Base-by-base conservation (phyloP, 108 stramenopile species). In the Parietichytrium sp. region DNA sequence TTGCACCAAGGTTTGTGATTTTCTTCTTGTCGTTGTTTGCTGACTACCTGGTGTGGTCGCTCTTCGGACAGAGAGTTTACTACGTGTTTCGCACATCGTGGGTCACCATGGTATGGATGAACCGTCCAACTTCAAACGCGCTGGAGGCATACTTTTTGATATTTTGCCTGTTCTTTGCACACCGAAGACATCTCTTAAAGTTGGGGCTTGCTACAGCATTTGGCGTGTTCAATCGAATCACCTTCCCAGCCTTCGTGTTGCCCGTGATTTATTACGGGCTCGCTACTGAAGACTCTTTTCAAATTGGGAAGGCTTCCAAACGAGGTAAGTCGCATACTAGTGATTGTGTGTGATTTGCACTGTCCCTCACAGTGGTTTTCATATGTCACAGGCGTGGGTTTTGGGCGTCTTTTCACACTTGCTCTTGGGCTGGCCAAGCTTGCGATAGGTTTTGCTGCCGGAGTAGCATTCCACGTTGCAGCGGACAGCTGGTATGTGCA, bases 11-110 rank as follows among this genome's bases (percentile, higher is more conserved):
- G 23, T n/a, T 72, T 10, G 36, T 72, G 23, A 25, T 72, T 6
- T 72, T 72, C 25, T 33, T 33, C 10, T 23, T 72, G 23, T 72
- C 61, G 38, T 42, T 72, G 38, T n/a, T 72, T 72, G 61, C 61
- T 10, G 61, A 72, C 20, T 45, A 42, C 38, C 45, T 33, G 23
- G 61, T 72, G 10, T 42, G 42, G 6, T 42, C 38, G 6, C 16
- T 72, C 29, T 72, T 72, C 1, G 61, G 61, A 16, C 20, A 36
- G 33, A 33, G 61, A 16, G 45, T 42, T 33, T 72, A 45, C 3
- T 72, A 33, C 3, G 61, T 72, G 33, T 72, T 45, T 42, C 61
- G 61, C 33, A 45, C 61, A 12, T 72, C 61, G 15, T 72, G 61
- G 61, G 61, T 72, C 33, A 72, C 38, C 42, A 45, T 72, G 36